Evolutionary conservation across 371 early-diverging fungal species (phyloP).

Genomic region (Rhizomucor pusillus): DNA sequence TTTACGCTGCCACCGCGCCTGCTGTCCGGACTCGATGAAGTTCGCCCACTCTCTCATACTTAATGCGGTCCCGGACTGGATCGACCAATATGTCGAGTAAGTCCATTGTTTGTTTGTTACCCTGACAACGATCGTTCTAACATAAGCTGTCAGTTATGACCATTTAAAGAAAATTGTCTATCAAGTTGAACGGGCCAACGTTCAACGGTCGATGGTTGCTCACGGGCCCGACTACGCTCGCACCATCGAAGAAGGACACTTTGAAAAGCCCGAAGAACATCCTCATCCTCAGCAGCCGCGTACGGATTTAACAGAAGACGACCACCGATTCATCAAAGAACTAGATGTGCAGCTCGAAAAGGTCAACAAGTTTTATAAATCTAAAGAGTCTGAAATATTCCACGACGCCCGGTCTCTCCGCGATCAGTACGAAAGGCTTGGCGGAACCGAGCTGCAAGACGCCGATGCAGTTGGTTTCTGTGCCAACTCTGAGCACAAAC

Average conservation of each 20-base stretch:
- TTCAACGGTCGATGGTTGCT: slow-evolving; percentile 6
- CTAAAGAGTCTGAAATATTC: slow-evolving; percentile 8
- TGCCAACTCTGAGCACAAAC: background rate
- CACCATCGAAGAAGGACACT: slow-evolving; percentile 4
- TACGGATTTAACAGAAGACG: background rate
- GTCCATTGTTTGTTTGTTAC: slow-evolving; percentile 5
- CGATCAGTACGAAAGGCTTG: slow-evolving; percentile 7
- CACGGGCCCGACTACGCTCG: background rate
- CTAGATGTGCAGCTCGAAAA: slow-evolving; percentile 18
- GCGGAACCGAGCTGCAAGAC: slow-evolving; percentile 1
- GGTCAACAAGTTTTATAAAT: slow-evolving; percentile 12
- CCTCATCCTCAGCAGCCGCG: background rate
- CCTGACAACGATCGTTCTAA: background rate
- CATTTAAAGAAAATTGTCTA: slow-evolving; percentile 18
- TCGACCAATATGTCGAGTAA: slow-evolving; percentile 22
- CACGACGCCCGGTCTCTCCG: slow-evolving; percentile 10
- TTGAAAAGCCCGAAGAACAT: background rate
- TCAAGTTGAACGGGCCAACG: slow-evolving; percentile 14
- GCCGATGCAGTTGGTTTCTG: background rate
- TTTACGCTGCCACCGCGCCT: too few species aligned
- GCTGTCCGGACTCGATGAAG: slow-evolving; percentile 9
- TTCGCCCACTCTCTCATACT: slow-evolving; percentile 20
- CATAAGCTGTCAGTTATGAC: slow-evolving; percentile 9
- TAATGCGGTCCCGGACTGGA: slow-evolving; percentile 23
- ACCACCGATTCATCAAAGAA: slow-evolving; percentile 4